Percentiles rank a stretch among this genome's conserved stretches.
These are phyloP conservation scores for Euphorbia celastroides DNA, from an alignment of 441 rosid species.

Conservation along the genomic window DNA sequence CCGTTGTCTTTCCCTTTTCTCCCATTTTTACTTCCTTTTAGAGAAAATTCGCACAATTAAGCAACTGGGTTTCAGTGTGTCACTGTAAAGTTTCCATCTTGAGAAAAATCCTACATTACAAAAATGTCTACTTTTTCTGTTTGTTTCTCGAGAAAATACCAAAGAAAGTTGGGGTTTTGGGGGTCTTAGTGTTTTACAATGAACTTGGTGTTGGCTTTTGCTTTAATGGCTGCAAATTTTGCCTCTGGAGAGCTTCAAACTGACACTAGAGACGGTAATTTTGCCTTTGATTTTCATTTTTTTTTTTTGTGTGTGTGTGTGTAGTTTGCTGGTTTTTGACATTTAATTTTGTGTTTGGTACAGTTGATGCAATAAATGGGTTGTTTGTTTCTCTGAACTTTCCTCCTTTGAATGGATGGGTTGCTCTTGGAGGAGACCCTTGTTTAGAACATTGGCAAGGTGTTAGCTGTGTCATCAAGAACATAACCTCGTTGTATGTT, in stretches of 20 bases:
- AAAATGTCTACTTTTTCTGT: neutral
- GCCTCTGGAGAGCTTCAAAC: slow-evolving; percentile 31
- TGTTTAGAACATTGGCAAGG: slow-evolving; percentile 89
- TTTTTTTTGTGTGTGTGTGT: slow-evolving; percentile 2
- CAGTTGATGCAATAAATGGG: slow-evolving; percentile 69
- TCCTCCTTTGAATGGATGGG: slow-evolving; percentile 70
- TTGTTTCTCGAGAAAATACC: slow-evolving; percentile 17
- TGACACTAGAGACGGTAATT: slow-evolving; percentile 64
- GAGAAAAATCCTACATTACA: neutral
- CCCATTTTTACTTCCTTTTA: neutral
- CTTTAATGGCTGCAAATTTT: slow-evolving; percentile 38
- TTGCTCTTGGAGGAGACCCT: slow-evolving; percentile 87
- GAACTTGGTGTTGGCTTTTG: slow-evolving; percentile 24
- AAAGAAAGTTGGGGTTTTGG: slow-evolving; percentile 10
- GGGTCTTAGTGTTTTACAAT: slow-evolving; percentile 4
- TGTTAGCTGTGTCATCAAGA: slow-evolving; percentile 63
- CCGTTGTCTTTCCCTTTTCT: slow-evolving; percentile 6
- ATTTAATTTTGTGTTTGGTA: neutral
- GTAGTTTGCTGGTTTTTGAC: neutral
- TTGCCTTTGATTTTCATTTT: neutral
- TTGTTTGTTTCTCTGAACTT: slow-evolving; percentile 53
- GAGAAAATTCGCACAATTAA: neutral
- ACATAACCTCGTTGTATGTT: slow-evolving; percentile 70
- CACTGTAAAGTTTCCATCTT: neutral
- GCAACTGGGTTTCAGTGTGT: neutral